Evolutionary conservation across 1,284 basidiomycete genomes (phyloP).

Genomic region (Heterobasidion occidentale): DNA sequence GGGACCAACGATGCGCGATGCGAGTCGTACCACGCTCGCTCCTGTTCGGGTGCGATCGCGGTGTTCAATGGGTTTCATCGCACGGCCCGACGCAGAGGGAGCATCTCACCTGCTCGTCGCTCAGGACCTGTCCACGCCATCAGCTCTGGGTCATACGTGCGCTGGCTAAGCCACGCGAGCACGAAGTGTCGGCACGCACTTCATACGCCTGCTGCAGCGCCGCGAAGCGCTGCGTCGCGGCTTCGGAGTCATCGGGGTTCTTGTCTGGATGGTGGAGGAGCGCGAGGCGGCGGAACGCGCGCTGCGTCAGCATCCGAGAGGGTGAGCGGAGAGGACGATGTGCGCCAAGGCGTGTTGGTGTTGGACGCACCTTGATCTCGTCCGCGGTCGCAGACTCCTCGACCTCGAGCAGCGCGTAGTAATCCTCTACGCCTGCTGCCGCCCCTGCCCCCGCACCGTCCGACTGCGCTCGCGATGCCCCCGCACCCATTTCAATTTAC

Average conservation of each 20-base stretch:
- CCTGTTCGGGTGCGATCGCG: slow-evolving; percentile 38
- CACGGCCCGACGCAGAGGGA: neutral
- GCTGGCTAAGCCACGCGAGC: neutral
- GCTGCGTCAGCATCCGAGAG: slow-evolving; percentile 30
- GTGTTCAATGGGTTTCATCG: slow-evolving; percentile 1
- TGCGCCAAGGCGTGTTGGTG: no score
- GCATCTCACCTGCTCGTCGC: slow-evolving; percentile 79
- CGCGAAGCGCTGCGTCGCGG: slow-evolving; percentile 84
- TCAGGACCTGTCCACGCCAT: slow-evolving; percentile 55
- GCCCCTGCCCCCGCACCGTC: slow-evolving; percentile 19
- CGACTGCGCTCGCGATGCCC: slow-evolving; percentile 46
- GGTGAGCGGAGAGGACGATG: neutral
- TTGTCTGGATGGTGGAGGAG: slow-evolving; percentile 88
- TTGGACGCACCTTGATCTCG: slow-evolving; percentile 68
- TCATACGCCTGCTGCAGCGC: slow-evolving; percentile 93
- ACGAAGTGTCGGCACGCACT: slow-evolving; percentile 29
- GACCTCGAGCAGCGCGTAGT: slow-evolving; percentile 76
- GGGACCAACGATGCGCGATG: slow-evolving; percentile 83
- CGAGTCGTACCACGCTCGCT: slow-evolving; percentile 98
- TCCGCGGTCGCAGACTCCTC: slow-evolving; percentile 77
- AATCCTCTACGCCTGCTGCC: slow-evolving; percentile 37
- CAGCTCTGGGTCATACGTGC: neutral
- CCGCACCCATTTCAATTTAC: slow-evolving; percentile 50
- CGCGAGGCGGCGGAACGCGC: slow-evolving; percentile 77
- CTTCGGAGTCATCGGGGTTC: slow-evolving; percentile 77